These are phyloP conservation scores for Xanthoconium separans DNA, from an alignment of 1,284 basidiomycete genomes.

Conservation along the genomic window DNA sequence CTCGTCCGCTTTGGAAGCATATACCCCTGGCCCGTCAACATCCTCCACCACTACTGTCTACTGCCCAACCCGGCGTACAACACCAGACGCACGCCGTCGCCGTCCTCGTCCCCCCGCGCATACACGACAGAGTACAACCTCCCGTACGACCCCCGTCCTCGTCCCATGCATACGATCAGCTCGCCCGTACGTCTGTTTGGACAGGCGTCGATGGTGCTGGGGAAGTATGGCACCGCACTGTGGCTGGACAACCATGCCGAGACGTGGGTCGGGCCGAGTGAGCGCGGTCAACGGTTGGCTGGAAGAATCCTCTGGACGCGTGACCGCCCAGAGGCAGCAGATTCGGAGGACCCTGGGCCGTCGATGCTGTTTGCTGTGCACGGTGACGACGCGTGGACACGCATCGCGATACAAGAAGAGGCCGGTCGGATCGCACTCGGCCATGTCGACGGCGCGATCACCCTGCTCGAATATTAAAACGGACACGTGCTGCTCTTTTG, in stretches of 20 bases:
- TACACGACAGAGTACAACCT: slow-evolving; percentile 36
- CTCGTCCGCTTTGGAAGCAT: slow-evolving; percentile 58
- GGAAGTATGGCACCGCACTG: slow-evolving; percentile 57
- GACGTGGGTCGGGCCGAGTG: slow-evolving; percentile 44
- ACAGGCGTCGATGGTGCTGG: slow-evolving; percentile 52
- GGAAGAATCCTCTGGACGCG: slow-evolving; percentile 34
- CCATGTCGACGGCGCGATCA: slow-evolving; percentile 46
- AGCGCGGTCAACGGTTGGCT: slow-evolving; percentile 58
- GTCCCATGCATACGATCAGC: slow-evolving; percentile 42
- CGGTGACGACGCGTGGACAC: slow-evolving; percentile 50
- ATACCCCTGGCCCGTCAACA: slow-evolving; percentile 67
- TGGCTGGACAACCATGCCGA: slow-evolving; percentile 65
- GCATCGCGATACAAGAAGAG: slow-evolving; percentile 56
- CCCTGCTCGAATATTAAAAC: slow-evolving; percentile 46
- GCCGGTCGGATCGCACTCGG: slow-evolving; percentile 60
- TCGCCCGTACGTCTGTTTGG: slow-evolving; percentile 61
- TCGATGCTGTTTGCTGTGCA: slow-evolving; percentile 47
- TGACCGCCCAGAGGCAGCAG: too few relatives aligned
- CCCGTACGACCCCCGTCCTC: slow-evolving; percentile 47
- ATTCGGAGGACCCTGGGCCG: slow-evolving; percentile 3
- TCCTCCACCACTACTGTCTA: slow-evolving; percentile 60
- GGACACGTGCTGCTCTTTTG: background rate
- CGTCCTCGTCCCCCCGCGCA: background rate
- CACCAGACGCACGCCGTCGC: background rate
- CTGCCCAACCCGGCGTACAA: slow-evolving; percentile 42